phyloP scores from a whole-genome alignment of 2,329 filamentous ascomycete species.

The Colletotrichum tabaci region DNA sequence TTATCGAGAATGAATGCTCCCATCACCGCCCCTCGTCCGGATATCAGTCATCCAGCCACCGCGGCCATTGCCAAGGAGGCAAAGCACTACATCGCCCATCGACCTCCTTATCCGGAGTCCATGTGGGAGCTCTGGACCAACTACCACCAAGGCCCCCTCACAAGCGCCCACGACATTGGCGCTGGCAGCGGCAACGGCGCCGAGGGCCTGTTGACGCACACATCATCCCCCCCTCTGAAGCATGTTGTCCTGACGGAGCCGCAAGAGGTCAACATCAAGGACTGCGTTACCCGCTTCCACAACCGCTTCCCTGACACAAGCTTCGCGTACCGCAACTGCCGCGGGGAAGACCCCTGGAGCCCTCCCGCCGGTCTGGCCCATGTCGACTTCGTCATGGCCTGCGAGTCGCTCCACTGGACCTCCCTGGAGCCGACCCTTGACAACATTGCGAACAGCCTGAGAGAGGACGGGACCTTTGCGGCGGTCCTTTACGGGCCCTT shows the following conservation, averaged over 20 bases:
- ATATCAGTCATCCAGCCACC: conserved; percentile 7
- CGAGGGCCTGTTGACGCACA: conserved; percentile 20
- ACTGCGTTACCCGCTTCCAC: conserved; percentile 18
- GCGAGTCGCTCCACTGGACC: conserved; percentile 34
- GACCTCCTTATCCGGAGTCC: conserved; percentile 30
- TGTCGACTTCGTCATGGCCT: conserved; percentile 30
- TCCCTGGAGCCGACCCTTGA: conserved; percentile 6
- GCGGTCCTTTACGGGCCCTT: conserved; percentile 34
- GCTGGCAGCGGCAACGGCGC: conserved; percentile 19
- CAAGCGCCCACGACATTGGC: conserved; percentile 25
- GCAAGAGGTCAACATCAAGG: conserved; percentile 11
- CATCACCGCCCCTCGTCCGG: neutral
- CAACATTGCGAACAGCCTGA: conserved; percentile 16
- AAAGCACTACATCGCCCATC: conserved; percentile 32
- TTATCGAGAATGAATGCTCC: conserved; percentile 23
- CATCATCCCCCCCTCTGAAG: neutral
- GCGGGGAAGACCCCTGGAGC: conserved; percentile 23
- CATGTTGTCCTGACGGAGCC: conserved; percentile 32
- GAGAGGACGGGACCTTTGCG: conserved; percentile 19
- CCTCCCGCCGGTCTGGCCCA: neutral
- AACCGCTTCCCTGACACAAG: conserved; percentile 20
- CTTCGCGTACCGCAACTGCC: conserved; percentile 19
- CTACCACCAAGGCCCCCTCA: conserved; percentile 24
- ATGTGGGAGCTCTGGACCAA: conserved; percentile 31
- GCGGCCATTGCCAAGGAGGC: conserved; percentile 26